These are phyloP conservation scores for Trichoderma breve DNA, from an alignment of 2,329 filamentous ascomycete species.

Conservation along the genomic window DNA sequence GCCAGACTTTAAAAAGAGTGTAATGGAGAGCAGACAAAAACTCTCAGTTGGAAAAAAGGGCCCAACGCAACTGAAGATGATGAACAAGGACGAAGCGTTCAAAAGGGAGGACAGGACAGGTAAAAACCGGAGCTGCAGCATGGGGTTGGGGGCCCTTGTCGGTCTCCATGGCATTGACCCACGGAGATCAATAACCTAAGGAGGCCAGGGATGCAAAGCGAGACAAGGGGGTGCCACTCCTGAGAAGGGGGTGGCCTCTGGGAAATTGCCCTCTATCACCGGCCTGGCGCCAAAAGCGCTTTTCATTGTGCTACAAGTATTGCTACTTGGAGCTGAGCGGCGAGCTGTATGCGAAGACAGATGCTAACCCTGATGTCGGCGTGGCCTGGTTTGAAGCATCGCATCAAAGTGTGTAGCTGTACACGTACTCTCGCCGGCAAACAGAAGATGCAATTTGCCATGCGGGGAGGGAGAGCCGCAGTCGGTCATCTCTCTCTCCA, in stretches of 20 bases:
- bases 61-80: slow-evolving; percentile 34
- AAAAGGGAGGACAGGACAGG: slow-evolving; percentile 20
- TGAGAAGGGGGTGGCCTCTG: slow-evolving; percentile 17
- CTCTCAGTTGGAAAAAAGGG: slow-evolving; percentile 51
- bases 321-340: background rate
- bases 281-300: slow-evolving; percentile 13
- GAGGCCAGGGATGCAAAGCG: slow-evolving; percentile 17
- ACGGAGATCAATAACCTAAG: slow-evolving; percentile 15
- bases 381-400: background rate
- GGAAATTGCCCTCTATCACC: slow-evolving; percentile 11
- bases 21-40: slow-evolving; percentile 49
- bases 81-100: slow-evolving; percentile 25
- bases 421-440: background rate
- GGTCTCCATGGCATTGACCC: slow-evolving; percentile 18
- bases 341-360: background rate
- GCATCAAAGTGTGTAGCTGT: background rate
- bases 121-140: slow-evolving; percentile 16
- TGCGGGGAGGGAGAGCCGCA: background rate
- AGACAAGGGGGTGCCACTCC: slow-evolving; percentile 19
- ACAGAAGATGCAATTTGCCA: background rate
- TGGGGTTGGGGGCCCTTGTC: slow-evolving; percentile 7
- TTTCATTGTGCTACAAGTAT: background rate
- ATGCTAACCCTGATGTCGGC: background rate
- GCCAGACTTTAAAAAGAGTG: slow-evolving; percentile 47
- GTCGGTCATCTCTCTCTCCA: background rate